A percentile compares a stretch with the other conserved stretches of the same genome.
Conservation (phyloP, 2,329 filamentous ascomycete species). For the Tolypocladium guangdongense region DNA sequence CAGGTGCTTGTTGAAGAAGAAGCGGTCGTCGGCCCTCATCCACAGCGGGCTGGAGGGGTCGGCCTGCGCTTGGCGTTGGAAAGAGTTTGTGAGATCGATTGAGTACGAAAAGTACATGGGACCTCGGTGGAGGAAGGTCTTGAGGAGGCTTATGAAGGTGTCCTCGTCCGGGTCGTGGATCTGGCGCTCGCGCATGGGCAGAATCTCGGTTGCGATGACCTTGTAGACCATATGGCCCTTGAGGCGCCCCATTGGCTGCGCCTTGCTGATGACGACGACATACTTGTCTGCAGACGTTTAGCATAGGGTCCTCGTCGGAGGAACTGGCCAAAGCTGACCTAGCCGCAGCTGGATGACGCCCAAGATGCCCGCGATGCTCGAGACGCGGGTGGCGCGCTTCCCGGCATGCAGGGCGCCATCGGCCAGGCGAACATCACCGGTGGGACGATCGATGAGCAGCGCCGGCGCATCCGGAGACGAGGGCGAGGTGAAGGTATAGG, state of each 20-base stretch:
- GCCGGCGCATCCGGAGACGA: conserved; percentile 84
- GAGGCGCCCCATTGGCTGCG: conserved; percentile 77
- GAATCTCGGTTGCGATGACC: conserved; percentile 79
- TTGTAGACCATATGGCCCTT: conserved; percentile 97
- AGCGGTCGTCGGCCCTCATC: conserved; percentile 89
- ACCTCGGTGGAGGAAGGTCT: conserved; percentile 67
- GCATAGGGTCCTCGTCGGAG: background rate
- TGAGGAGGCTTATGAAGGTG: conserved; percentile 73
- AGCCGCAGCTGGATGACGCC: conserved; percentile 89
- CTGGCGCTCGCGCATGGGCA: conserved; percentile 84
- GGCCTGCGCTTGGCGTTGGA: conserved; percentile 80
- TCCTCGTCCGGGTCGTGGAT: conserved; percentile 92
- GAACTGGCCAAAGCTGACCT: conserved; percentile 44
- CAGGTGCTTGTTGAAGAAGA: conserved; percentile 97
- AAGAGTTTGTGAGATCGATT: conserved; percentile 90
- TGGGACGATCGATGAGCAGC: conserved; percentile 81
- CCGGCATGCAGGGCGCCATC: conserved; percentile 66
- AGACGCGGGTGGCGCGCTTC: conserved; percentile 63
- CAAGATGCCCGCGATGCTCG: conserved; percentile 88
- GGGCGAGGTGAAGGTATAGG: conserved; percentile 94
- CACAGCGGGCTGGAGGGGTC: conserved; percentile 67
- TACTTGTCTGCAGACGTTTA: conserved; percentile 61
- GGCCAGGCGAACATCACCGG: conserved; percentile 77
- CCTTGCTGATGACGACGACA: conserved; percentile 91
- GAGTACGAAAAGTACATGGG: conserved; percentile 99